Evolutionary conservation across 2,329 filamentous ascomycete species (phyloP), one percentile per base, ranked within the genome.

Genomic region (Metarhizium humberi): DNA sequence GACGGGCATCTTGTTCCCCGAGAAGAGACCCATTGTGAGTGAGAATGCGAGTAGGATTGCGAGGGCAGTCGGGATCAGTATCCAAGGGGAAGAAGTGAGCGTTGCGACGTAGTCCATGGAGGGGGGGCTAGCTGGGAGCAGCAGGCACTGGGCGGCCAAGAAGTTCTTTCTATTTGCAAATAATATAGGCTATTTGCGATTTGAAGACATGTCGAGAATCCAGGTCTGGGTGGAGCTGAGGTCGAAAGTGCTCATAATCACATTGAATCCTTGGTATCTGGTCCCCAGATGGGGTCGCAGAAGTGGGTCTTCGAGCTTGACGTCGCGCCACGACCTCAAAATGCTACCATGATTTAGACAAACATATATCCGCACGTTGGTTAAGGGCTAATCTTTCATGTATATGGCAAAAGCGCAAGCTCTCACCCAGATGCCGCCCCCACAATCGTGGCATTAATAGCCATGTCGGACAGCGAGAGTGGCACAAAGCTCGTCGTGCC

Each of bases 1-100:
- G 11, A 96, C 88, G 52, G 85, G 82, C 75, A 97, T 90, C 59
- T 90, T 80, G 67, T 95, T 86, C 55, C 78, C 72, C 51, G 77
- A 70, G 56, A 90, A 87, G 57, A 86, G 67, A n/a, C 86, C 84
- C 87, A 92, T 91, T 51, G 68, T 67, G 56, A 55, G 7, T 6
- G 25, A 29, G 45, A 69, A 62, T 13, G 69, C 67, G 38, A 72
- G 58, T 32, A 72, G 51, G 14, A 74, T 51, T 13, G 69, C 68
- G 36, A 72, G 58, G 51, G 73, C 61, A 14, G 68, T 64, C 11
- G 66, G 56, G 32, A 61, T 25, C 6, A 60, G n/a, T 55, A 66
- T 57, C 62, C 63, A 67, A 11, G 54, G n/a, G 14, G 57, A 48
- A 29, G n/a, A 48, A 29, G n/a, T 4, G 45, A 11, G 25, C 4